phyloP scores from a whole-genome alignment of 2,329 filamentous ascomycete genomes.

The Pseudogymnoascus sp. region DNA sequence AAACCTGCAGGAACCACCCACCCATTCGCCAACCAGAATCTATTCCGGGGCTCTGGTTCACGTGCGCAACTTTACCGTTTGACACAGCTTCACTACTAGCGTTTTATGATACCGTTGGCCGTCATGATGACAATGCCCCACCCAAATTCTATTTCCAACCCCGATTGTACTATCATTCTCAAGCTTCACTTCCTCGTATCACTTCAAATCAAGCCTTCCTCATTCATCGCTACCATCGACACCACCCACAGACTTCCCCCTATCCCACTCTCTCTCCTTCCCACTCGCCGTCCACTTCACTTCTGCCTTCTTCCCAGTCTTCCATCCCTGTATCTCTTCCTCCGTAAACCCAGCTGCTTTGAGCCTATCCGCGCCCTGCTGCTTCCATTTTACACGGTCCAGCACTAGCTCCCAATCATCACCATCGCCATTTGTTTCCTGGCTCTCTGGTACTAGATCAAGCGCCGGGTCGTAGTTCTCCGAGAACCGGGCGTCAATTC shows the following conservation, averaged over 20 bases:
- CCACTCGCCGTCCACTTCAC: conserved; percentile 58
- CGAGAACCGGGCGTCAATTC: conserved; percentile 76
- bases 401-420: conserved; percentile 74
- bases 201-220: background rate
- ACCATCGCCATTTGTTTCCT: conserved; percentile 39
- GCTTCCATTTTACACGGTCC: conserved; percentile 71
- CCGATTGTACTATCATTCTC: background rate
- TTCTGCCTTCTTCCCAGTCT: conserved; percentile 49
- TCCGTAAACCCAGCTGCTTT: conserved; percentile 72
- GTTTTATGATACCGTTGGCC: background rate
- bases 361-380: conserved; percentile 66
- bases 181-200: background rate
- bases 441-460: conserved; percentile 36
- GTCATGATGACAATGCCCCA: background rate
- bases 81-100: background rate
- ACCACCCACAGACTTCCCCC: conserved; percentile 41
- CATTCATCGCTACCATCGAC: background rate
- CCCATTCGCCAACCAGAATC: background rate
- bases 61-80: background rate
- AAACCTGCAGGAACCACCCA: background rate
- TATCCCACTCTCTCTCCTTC: conserved; percentile 54
- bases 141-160: background rate
- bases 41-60: background rate
- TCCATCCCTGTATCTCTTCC: conserved; percentile 64
- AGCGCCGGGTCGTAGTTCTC: conserved; percentile 49